Base-by-base conservation (phyloP, 176 grass and related monocot genomes). In the Juncus effusus region DNA sequence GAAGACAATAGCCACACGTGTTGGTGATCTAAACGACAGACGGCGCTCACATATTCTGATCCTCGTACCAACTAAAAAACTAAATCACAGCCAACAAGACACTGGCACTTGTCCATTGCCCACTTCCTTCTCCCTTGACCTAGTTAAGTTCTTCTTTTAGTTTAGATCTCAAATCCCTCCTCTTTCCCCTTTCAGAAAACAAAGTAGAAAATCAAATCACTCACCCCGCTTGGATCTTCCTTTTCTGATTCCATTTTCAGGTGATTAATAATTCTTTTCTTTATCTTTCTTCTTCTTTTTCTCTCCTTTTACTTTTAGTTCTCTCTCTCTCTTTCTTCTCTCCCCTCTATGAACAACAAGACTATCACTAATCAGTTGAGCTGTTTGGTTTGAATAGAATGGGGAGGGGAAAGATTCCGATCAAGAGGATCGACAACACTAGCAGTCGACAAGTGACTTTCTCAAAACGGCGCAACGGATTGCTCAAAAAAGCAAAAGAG, bases 371-470 rank as follows among this genome's bases (percentile, higher is more conserved):
- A 42, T 40, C 42, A 63, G 11, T 13, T 56, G 38, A 56, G 51
- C 49, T 39, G 42, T 66, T 2, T n/a, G n/a, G n/a, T 15, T 2
- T 38, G 41, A 1, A 4, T 28, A 49, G 62, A 58, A 75, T 61
- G 60, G 72, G 72, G 40, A 75, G 72, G 14, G 72, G 59, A 19
- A 75, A 64, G 72, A 75, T 75, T 54, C 13, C 57, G 2, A 75
- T 75, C 14, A 10, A 54, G 49, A 56, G 60, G 28, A 75, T 75
- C 13, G 59, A 75, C 19, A 75, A 75, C 42, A 62, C 57, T 6
- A 75, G 59, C 47, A 75, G 72, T 58, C 62, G 59, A 54, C 72
- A 75, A 63, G 72, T 75, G 19, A 75, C 72, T 53, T 75, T 75
- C 72, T 75, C 72, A 10, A 71, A 71, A 51, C 55, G 67, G 67